Conservation (phyloP, 2,329 filamentous ascomycete genomes). For the Cercospora zeina region DNA sequence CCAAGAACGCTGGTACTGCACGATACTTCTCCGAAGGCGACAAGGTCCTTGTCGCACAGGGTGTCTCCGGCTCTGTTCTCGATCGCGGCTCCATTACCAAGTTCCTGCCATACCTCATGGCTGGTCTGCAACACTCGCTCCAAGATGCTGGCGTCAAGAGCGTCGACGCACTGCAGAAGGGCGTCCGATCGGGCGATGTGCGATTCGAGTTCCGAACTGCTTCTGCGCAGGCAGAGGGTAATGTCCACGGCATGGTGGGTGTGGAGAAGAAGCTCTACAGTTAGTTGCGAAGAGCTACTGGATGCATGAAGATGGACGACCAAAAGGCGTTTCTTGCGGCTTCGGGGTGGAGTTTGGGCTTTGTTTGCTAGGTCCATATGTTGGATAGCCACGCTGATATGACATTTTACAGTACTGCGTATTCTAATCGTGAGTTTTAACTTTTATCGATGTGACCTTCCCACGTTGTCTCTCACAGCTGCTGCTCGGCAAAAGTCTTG, state of each 20-base stretch:
- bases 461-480: background rate
- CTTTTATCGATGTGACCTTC: background rate
- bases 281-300: background rate
- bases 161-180: conserved; percentile 71
- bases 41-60: conserved; percentile 90
- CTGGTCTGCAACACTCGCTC: conserved; percentile 94
- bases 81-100: conserved; percentile 84
- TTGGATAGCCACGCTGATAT: conserved; percentile 4
- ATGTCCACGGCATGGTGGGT: conserved; percentile 93
- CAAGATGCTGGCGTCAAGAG: conserved; percentile 91
- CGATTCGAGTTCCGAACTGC: conserved; percentile 93
- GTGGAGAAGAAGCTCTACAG: conserved; percentile 98
- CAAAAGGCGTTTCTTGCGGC: conserved; percentile 6
- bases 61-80: conserved; percentile 83
- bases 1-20: conserved; percentile 95
- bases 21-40: conserved; percentile 98
- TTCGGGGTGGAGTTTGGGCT: background rate
- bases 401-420: background rate
- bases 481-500: background rate
- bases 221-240: conserved; percentile 93
- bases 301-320: background rate
- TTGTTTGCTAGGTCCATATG: background rate
- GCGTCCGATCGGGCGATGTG: conserved; percentile 71
- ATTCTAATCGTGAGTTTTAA: background rate
- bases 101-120: conserved; percentile 93